phyloP scores from a whole-genome alignment of 345 rosid genomes.

The Gossypioides kirkii region DNA sequence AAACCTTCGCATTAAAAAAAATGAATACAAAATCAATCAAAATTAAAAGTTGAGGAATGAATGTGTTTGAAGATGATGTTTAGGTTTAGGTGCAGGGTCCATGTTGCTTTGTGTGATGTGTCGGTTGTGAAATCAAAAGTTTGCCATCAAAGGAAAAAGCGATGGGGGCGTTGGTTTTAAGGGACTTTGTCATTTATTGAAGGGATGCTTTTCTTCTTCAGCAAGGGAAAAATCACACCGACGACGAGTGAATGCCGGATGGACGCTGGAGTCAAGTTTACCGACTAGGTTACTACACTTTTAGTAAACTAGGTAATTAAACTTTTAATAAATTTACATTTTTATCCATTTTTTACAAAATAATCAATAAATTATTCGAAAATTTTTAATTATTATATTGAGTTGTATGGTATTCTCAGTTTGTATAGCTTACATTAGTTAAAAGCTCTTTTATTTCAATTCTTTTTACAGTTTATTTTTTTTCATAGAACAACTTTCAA shows the following conservation, averaged over 20 bases:
- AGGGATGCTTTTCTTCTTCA: neutral
- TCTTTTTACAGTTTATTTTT: too few species aligned
- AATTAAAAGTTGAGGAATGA: neutral
- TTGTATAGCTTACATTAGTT: rapidly evolving
- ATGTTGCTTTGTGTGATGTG: neutral
- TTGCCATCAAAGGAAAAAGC: neutral
- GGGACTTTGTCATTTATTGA: neutral
- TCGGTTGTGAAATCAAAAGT: neutral
- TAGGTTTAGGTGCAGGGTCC: neutral
- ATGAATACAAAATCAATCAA: neutral
- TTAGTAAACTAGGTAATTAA: too few species aligned
- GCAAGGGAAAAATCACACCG: too few species aligned
- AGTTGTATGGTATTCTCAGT: rapidly evolving
- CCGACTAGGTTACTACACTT: too few species aligned
- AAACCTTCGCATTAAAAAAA: constrained; percentile 8
- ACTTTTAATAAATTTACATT: rapidly evolving
- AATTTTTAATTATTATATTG: rapidly evolving
- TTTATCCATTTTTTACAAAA: too few species aligned
- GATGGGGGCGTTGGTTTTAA: neutral
- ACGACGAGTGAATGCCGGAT: too few species aligned
- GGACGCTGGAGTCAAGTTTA: too few species aligned
- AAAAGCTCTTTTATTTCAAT: rapidly evolving
- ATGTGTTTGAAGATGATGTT: neutral
- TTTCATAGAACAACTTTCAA: too few species aligned
- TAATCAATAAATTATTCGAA: too few species aligned